Evolutionary conservation across 768 basidiomycete genomes (phyloP), one percentile per base, ranked within the genome.

Genomic region (Rickenella mellea): DNA sequence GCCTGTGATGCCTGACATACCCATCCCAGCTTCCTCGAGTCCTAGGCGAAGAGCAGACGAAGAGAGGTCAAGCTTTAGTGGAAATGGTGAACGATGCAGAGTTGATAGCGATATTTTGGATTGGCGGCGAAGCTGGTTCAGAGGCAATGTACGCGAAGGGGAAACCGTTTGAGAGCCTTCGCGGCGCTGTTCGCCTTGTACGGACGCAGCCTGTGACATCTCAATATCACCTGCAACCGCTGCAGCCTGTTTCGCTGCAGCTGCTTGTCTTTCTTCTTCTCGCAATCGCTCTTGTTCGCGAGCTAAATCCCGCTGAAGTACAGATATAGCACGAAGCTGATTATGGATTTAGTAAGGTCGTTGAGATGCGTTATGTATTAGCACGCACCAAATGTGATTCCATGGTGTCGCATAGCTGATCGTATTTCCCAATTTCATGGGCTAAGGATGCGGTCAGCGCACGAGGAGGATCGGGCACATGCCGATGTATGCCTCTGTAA

Each of bases 51-150:
- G 66, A 9, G 78, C 65, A 10, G 77, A 61, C 1, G 81, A 68
- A n/a, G 86, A 84, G 5, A 90, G 68, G 53, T 90, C 87, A n/a
- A 89, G 74, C 51, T 87, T 88, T 41, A 74, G 74, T 15, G 82
- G 82, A 43, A 82, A 69, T 4, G 71, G 62, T 1, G 79, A 82
- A 20, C 86, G 73, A 32, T 84, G 80, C 9, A 90, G 72, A 5
- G 85, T 84, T 9, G 84, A 87, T 27, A 89, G 69, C 3, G 85
- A 87, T 29, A 90, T 83, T 10, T 81, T 74, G 6, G 86, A 89
- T 33, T 73, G 78, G 5, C 87, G 76, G 31, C 83, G 74, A 27
- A 41, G 24, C 9, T 19, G 31, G 11, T 66, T 64, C 33, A 65
- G 54, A 48, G 39, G 59, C 20, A 48, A 47, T 47, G 51, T 50